These are phyloP conservation scores for Populus tremula DNA, from an alignment of 345 rosid species.

Conservation along the genomic window DNA sequence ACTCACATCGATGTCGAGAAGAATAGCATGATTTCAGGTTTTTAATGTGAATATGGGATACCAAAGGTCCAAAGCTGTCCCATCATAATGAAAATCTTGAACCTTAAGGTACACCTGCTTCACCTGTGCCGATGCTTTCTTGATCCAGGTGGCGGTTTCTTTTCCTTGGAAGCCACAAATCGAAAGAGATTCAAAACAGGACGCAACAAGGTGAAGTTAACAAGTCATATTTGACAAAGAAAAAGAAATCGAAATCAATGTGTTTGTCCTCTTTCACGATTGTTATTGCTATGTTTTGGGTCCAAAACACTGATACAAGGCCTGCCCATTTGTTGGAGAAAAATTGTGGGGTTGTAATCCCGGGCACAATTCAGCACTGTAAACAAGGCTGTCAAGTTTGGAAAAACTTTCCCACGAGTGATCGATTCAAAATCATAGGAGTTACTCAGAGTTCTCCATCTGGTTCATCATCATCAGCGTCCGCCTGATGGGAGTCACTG, in stretches of 20 bases:
- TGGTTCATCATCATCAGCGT: constrained; percentile 15
- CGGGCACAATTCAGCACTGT: not conserved
- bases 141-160: not conserved
- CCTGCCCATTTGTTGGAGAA: not conserved
- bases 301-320: not conserved
- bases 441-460: constrained; percentile 42
- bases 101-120: not conserved
- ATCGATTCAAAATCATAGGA: not conserved
- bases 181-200: not conserved
- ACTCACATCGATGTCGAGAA: not conserved
- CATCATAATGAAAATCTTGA: not conserved
- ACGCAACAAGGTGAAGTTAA: not conserved
- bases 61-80: not conserved
- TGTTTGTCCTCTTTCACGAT: not conserved
- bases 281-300: not conserved
- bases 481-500: constrained; percentile 28
- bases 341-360: not conserved
- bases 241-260: not conserved
- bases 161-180: no score
- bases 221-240: not conserved
- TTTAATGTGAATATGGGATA: not conserved
- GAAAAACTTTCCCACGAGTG: not conserved
- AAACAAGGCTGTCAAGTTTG: not conserved
- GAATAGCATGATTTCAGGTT: not conserved
- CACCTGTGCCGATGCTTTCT: not conserved